These are phyloP conservation scores for Colletotrichum coccodes DNA, from an alignment of 2,329 filamentous ascomycete genomes.

Conservation along the genomic window DNA sequence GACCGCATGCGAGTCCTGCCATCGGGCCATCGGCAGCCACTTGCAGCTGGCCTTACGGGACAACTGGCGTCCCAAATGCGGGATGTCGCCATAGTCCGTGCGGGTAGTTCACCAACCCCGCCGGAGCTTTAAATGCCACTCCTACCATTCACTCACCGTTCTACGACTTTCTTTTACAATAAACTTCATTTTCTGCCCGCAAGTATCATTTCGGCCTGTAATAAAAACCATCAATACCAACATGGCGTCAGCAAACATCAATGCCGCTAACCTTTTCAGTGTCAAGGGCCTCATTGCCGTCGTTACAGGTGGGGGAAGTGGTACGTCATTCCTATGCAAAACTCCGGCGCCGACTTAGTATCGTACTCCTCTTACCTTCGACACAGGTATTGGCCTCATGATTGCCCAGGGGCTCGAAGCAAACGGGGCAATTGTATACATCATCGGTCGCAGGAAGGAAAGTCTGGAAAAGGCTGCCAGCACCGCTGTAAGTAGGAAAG, in stretches of 20 bases:
- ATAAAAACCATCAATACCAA: no score
- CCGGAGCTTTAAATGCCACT: background rate
- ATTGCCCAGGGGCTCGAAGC: conserved; percentile 59
- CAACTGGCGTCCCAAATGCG: background rate
- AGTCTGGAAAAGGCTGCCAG: conserved; percentile 51
- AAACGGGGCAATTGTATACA: conserved; percentile 63
- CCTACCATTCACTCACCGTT: background rate
- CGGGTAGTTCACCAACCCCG: conserved; percentile 14
- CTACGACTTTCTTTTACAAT: no score
- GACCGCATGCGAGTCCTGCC: background rate
- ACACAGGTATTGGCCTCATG: conserved; percentile 59
- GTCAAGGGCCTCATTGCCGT: conserved; percentile 63
- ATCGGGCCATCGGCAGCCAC: background rate
- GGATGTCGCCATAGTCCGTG: conserved; percentile 29
- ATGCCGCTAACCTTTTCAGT: conserved; percentile 50
- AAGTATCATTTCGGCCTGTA: background rate
- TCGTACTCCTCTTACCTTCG: background rate
- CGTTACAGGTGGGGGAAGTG: conserved; percentile 61
- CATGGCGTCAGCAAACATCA: conserved; percentile 33
- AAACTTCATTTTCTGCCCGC: no score
- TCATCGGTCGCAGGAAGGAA: conserved; percentile 59
- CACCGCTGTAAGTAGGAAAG: conserved; percentile 36
- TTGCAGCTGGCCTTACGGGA: background rate
- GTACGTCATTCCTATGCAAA: background rate
- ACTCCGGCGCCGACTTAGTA: background rate